phyloP scores from a whole-genome alignment of 2,329 filamentous ascomycete genomes.

The Diaporthe humulicola region DNA sequence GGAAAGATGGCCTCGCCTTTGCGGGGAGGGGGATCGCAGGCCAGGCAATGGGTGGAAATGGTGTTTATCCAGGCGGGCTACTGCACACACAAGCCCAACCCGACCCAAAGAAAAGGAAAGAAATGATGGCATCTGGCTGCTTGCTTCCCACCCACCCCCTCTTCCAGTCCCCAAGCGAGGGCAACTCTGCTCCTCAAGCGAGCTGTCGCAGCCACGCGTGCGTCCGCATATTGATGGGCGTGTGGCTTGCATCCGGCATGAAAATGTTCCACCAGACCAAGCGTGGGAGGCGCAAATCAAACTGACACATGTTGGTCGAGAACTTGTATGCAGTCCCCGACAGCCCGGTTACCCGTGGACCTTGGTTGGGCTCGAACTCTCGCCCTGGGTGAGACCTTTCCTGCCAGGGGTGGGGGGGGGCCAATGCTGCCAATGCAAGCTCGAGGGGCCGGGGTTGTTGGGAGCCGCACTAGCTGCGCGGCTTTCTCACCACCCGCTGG shows the following conservation, averaged over 20 bases:
- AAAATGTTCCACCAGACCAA: slow-evolving; percentile 22
- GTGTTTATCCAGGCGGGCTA: slow-evolving; percentile 24
- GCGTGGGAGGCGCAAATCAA: slow-evolving; percentile 7
- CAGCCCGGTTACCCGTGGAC: slow-evolving; percentile 26
- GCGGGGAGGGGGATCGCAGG: not conserved
- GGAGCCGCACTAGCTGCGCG: slow-evolving; percentile 23
- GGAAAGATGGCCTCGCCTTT: not conserved
- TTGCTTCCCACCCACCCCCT: not conserved
- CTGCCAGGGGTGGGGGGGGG: slow-evolving; percentile 9
- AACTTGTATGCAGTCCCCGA: slow-evolving; percentile 24
- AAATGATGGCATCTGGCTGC: not conserved
- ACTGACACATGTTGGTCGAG: slow-evolving; percentile 15
- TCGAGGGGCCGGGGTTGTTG: slow-evolving; percentile 3
- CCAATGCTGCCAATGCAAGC: slow-evolving; percentile 12
- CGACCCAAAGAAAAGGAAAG: not conserved
- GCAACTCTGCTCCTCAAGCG: not conserved
- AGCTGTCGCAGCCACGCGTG: slow-evolving; percentile 17
- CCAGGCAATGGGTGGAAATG: slow-evolving; percentile 8
- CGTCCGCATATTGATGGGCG: slow-evolving; percentile 1
- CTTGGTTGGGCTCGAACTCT: slow-evolving; percentile 10
- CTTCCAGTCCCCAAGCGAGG: slow-evolving; percentile 1
- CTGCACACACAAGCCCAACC: slow-evolving; percentile 12
- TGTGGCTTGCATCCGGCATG: slow-evolving; percentile 29
- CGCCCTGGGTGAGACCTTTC: not conserved
- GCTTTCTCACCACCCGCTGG: not conserved